Percentiles rank a stretch among this genome's conserved stretches.
These are phyloP conservation scores for Candida glaebosa DNA, from an alignment of 805 yeast species.

Conservation along the genomic window DNA sequence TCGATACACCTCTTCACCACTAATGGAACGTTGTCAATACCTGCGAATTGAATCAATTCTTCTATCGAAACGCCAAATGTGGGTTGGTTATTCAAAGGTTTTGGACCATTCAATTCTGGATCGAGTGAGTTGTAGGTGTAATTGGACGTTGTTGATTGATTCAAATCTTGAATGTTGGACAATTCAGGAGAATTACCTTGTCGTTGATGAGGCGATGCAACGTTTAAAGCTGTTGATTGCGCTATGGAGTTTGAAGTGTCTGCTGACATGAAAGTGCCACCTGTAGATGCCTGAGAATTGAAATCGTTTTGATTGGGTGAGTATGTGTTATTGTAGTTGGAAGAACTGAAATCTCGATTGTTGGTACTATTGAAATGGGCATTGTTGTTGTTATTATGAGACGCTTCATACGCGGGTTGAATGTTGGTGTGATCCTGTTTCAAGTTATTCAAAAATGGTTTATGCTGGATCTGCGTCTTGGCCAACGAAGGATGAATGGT, in stretches of 20 bases:
- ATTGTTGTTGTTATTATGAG: conserved; percentile 2
- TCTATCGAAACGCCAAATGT: conserved; percentile 88
- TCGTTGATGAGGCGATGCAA: neutral
- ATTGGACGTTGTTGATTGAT: conserved; percentile 1
- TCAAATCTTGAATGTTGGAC: neutral
- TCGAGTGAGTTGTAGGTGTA: conserved; percentile 21
- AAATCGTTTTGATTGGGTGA: conserved; percentile 1
- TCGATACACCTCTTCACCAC: conserved; percentile 86
- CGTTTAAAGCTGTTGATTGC: neutral
- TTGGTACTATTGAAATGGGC: conserved; percentile 2
- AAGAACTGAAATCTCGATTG: conserved; percentile 2
- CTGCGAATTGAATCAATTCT: conserved; percentile 68
- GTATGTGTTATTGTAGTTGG: conserved; percentile 1
- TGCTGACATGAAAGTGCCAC: neutral
- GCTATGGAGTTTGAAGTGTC: neutral
- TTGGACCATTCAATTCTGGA: conserved; percentile 7
- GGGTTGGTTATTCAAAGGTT: conserved; percentile 23
- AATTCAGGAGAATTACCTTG: neutral
- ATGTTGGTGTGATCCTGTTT: conserved; percentile 1
- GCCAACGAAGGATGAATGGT: conserved; percentile 65
- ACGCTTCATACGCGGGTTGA: neutral
- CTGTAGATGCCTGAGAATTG: neutral
- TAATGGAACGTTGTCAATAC: conserved; percentile 86
- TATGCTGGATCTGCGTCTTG: conserved; percentile 24
- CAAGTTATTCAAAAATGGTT: conserved; percentile 28